phyloP scores from a whole-genome alignment of 2,329 filamentous ascomycete species.

The Apiospora sp. region DNA sequence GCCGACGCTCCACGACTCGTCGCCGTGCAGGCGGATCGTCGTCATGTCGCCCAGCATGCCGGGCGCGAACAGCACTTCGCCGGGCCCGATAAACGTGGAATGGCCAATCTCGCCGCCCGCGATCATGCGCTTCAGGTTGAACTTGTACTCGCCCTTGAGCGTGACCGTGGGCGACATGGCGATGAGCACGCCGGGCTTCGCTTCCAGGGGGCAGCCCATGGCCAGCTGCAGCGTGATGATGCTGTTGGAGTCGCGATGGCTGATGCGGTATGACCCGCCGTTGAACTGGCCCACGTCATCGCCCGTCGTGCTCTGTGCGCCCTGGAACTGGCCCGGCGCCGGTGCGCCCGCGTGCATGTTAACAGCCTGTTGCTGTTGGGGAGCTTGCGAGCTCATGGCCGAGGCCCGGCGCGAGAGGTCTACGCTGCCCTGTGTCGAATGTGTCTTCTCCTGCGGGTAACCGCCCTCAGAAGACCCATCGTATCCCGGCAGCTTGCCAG shows the following conservation, averaged over 20 bases:
- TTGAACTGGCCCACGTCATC: constrained; percentile 98
- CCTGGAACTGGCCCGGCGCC: constrained; percentile 65
- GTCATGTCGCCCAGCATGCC: constrained; percentile 84
- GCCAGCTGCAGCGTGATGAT: constrained; percentile 90
- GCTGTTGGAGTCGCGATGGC: constrained; percentile 89
- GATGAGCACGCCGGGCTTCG: constrained; percentile 90
- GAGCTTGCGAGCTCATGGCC: constrained; percentile 22
- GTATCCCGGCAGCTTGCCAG: constrained; percentile 36
- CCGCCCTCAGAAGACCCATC: constrained; percentile 34
- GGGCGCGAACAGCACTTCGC: constrained; percentile 87
- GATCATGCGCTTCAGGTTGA: constrained; percentile 91
- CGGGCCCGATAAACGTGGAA: constrained; percentile 86
- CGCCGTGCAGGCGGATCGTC: constrained; percentile 75
- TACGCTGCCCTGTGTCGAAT: constrained; percentile 27
- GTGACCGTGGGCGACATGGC: constrained; percentile 92
- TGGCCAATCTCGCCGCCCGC: constrained; percentile 79
- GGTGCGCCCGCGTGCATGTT: constrained; percentile 48
- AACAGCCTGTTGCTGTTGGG: constrained; percentile 30
- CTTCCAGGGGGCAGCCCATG: constrained; percentile 82
- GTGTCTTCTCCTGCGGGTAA: constrained; percentile 45
- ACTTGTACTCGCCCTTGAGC: constrained; percentile 82
- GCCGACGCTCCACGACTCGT: constrained; percentile 83
- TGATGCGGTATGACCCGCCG: constrained; percentile 91
- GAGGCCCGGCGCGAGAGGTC: constrained; percentile 32
- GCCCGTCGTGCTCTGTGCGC: constrained; percentile 62